Conservation (phyloP, 148 eudicot genomes). For the Chenopodium berlandieri region DNA sequence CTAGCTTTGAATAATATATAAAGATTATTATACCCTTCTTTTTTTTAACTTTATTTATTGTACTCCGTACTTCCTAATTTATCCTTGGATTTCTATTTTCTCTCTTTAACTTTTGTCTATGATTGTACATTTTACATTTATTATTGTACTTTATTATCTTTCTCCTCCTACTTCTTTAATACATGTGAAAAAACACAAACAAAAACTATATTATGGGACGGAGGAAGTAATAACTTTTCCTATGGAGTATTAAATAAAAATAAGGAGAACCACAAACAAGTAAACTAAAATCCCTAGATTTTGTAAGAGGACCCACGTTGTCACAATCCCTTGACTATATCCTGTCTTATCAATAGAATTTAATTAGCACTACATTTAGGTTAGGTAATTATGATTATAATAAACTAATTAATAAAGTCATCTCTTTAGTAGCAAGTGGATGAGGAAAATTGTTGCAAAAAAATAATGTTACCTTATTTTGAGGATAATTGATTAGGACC, state of each 20-base stretch:
- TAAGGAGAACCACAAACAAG: background rate
- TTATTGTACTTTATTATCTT: no score
- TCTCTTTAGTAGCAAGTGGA: slow-evolving; percentile 23
- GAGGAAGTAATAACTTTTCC: background rate
- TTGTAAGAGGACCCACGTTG: background rate
- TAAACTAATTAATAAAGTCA: background rate
- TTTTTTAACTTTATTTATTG: no score
- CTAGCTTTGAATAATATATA: no score
- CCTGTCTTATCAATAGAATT: background rate
- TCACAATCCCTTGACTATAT: slow-evolving; percentile 14
- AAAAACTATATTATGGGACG: no score
- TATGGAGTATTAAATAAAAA: background rate
- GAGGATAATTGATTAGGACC: slow-evolving; percentile 28
- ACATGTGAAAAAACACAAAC: no score
- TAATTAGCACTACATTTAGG: slow-evolving; percentile 7
- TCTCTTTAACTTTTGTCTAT: no score
- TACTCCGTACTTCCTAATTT: no score
- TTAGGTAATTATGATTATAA: slow-evolving; percentile 1
- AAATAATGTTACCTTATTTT: slow-evolving; percentile 7
- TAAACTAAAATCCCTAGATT: background rate
- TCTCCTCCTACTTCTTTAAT: no score
- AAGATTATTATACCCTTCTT: no score
- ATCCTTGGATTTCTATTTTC: no score
- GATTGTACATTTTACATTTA: no score
- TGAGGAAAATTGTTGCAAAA: slow-evolving; percentile 14